Evolutionary conservation across 2,329 filamentous ascomycete species (phyloP).

Genomic region (Cylindrodendrum hubeiense): DNA sequence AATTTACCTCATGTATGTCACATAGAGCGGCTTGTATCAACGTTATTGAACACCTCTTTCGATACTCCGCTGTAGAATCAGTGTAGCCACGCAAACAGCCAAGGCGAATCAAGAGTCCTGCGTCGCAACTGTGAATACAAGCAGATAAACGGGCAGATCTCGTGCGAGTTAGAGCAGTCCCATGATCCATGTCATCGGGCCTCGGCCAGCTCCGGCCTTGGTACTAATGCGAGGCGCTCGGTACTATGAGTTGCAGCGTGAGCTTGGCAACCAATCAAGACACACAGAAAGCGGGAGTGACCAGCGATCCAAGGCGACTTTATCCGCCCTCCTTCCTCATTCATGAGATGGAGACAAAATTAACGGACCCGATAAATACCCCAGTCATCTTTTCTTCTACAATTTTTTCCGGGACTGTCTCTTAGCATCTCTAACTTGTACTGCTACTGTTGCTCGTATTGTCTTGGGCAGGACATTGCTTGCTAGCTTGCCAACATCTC

Average conservation of each 20-base stretch:
- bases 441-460: not conserved
- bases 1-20: too few relatives aligned
- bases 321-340: slow-evolving; percentile 18
- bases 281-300: slow-evolving; percentile 10
- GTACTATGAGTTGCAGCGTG: not conserved
- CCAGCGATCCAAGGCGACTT: not conserved
- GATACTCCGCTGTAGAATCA: too few relatives aligned
- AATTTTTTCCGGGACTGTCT: not conserved
- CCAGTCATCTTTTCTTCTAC: not conserved
- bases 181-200: slow-evolving; percentile 21
- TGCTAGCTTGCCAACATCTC: not conserved
- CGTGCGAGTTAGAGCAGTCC: not conserved
- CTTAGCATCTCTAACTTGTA: not conserved
- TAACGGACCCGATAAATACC: not conserved
- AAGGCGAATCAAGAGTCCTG: too few relatives aligned
- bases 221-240: not conserved
- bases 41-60: too few relatives aligned
- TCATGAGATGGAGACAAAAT: not conserved
- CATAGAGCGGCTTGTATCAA: too few relatives aligned
- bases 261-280: slow-evolving; percentile 16
- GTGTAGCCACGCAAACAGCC: too few relatives aligned
- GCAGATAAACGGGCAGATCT: not conserved
- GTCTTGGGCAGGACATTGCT: not conserved
- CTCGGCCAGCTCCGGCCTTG: slow-evolving; percentile 24
- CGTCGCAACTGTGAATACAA: not conserved